phyloP scores from a whole-genome alignment of 495 filamentous ascomycete genomes.

The Penicillium paradoxum region DNA sequence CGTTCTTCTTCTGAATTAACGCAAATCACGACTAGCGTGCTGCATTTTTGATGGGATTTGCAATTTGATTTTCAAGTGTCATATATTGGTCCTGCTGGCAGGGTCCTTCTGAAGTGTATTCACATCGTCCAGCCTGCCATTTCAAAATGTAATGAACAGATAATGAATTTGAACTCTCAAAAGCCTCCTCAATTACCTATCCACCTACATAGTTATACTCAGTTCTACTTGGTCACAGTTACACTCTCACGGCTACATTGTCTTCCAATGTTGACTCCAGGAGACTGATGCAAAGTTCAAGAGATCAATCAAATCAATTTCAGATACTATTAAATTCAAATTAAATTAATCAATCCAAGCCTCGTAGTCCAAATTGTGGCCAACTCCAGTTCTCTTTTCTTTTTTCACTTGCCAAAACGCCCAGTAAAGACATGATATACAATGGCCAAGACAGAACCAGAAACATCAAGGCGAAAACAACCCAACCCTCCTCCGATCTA shows the following conservation, averaged over 20 bases:
- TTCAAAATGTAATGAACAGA: not conserved
- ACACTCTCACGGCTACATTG: too few relatives aligned
- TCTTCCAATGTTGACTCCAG: too few relatives aligned
- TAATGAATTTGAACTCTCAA: not conserved
- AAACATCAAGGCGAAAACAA: too few relatives aligned
- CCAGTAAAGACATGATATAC: not conserved
- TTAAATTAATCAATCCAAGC: not conserved
- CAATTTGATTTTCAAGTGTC: not conserved
- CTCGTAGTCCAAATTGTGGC: not conserved
- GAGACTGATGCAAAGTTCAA: too few relatives aligned
- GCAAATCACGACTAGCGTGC: not conserved
- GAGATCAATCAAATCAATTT: not conserved
- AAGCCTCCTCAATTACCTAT: too few relatives aligned
- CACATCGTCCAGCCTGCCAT: not conserved
- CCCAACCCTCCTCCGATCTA: not conserved
- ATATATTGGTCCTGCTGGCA: not conserved
- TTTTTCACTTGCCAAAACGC: not conserved
- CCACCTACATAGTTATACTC: too few relatives aligned
- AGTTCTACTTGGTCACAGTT: too few relatives aligned
- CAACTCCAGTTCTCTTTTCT: not conserved
- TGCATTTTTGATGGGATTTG: not conserved
- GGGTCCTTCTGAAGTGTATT: not conserved
- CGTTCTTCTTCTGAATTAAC: not conserved
- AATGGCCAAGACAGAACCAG: not conserved
- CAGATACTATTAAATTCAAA: not conserved